Evolutionary conservation across 768 basidiomycete species (phyloP).

Genomic region (Cyathus striatus): DNA sequence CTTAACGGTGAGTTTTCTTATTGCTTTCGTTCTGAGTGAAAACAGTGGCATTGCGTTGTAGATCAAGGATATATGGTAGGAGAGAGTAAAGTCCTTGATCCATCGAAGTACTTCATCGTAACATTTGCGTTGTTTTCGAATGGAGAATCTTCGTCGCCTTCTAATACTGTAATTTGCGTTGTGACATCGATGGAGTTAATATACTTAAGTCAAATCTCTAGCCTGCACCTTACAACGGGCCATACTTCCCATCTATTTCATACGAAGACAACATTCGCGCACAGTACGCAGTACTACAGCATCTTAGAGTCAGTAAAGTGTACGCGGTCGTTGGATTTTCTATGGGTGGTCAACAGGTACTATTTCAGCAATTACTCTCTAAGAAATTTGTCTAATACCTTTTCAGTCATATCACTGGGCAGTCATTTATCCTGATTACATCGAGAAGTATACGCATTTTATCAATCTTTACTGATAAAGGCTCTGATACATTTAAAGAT

Average conservation of each 20-base stretch:
- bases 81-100: constrained; percentile 47
- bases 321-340: constrained; percentile 50
- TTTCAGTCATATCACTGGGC: constrained; percentile 58
- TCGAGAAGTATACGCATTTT: constrained; percentile 44
- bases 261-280: constrained; percentile 59
- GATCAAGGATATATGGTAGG: constrained; percentile 45
- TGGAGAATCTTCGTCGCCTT: constrained; percentile 62
- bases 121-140: constrained; percentile 55
- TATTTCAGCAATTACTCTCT: too few relatives aligned
- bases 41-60: constrained; percentile 15
- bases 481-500: too few relatives aligned
- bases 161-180: constrained; percentile 47
- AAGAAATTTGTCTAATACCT: too few relatives aligned
- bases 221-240: constrained; percentile 52
- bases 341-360: constrained; percentile 53
- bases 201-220: too few relatives aligned
- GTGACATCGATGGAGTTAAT: too few relatives aligned
- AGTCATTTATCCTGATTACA: constrained; percentile 47
- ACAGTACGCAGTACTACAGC: constrained; percentile 47
- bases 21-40: neutral
- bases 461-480: too few relatives aligned
- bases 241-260: constrained; percentile 51
- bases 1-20: constrained; percentile 33
- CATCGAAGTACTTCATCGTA: constrained; percentile 49
- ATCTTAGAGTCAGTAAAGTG: constrained; percentile 39